Percentiles rank a stretch among this genome's conserved stretches.
Evolutionary conservation across 2,329 filamentous ascomycete species (phyloP).

Genomic region (Aspergillus luchuensis): DNA sequence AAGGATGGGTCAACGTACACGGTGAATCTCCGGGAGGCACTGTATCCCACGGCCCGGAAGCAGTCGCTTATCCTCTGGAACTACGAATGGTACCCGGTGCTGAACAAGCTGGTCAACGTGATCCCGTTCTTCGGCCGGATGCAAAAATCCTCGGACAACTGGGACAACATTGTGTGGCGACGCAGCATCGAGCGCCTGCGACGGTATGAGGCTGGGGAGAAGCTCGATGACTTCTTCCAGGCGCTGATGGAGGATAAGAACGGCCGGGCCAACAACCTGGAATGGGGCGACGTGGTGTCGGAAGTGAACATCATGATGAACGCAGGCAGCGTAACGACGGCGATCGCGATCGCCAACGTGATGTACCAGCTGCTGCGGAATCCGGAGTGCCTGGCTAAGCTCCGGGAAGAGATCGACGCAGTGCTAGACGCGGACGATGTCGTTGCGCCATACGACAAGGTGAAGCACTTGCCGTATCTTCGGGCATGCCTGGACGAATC

Average conservation of each 20-base stretch:
- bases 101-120: conserved; percentile 52
- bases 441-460: conserved; percentile 53
- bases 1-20: conserved; percentile 52
- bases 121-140: conserved; percentile 46
- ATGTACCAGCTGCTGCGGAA: conserved; percentile 57
- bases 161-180: conserved; percentile 47
- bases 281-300: conserved; percentile 61
- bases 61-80: conserved; percentile 50
- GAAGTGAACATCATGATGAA: conserved; percentile 52
- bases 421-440: conserved; percentile 48
- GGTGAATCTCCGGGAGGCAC: conserved; percentile 52
- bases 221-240: conserved; percentile 61
- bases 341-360: conserved; percentile 56
- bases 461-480: conserved; percentile 56
- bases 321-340: conserved; percentile 56
- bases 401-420: conserved; percentile 51
- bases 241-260: conserved; percentile 57
- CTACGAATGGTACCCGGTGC: conserved; percentile 50
- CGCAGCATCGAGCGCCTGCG: conserved; percentile 41
- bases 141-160: conserved; percentile 49
- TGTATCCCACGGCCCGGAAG: conserved; percentile 55
- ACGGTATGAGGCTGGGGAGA: conserved; percentile 51
- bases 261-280: conserved; percentile 49
- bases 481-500: conserved; percentile 56
- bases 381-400: conserved; percentile 42